A percentile compares a stretch with the other conserved stretches of the same genome.
phyloP scores from a whole-genome alignment of 495 filamentous ascomycete species.

The Glutinoglossum americanum region DNA sequence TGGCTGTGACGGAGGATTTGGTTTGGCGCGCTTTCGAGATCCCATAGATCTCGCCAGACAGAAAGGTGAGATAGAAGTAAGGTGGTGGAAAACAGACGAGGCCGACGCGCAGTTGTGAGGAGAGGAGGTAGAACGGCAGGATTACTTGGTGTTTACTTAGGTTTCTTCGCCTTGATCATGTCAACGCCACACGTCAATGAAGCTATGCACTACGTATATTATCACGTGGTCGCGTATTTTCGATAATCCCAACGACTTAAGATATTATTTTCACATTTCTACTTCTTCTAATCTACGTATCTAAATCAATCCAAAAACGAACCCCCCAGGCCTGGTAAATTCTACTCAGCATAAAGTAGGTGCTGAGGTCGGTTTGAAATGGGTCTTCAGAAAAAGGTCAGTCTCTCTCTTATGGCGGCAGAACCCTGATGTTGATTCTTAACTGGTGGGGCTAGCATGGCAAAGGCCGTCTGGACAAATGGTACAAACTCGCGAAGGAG shows the following conservation, averaged over 20 bases:
- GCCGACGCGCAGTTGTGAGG: too few relatives aligned
- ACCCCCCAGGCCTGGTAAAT: neutral
- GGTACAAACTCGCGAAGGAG: conserved; percentile 90
- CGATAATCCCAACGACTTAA: too few relatives aligned
- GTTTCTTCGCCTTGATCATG: too few relatives aligned
- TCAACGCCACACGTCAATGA: too few relatives aligned
- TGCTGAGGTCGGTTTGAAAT: conserved; percentile 24
- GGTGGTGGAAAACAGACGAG: neutral
- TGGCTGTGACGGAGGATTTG: conserved; percentile 22
- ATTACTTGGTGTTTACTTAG: too few relatives aligned
- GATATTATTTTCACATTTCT: too few relatives aligned
- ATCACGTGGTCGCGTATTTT: too few relatives aligned
- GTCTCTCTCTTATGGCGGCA: neutral
- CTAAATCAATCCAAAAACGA: too few relatives aligned
- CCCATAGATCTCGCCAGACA: conserved; percentile 19
- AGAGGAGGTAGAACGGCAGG: too few relatives aligned
- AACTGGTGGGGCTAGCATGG: conserved; percentile 36
- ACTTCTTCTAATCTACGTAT: too few relatives aligned
- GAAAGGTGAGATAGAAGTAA: neutral
- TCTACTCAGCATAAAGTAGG: neutral
- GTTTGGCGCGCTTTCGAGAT: conserved; percentile 42
- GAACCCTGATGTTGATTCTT: neutral
- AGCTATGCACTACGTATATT: too few relatives aligned
- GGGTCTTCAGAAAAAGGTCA: conserved; percentile 92
- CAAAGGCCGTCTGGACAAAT: conserved; percentile 98